phyloP scores from a whole-genome alignment of 768 basidiomycete species.

The Hericium rajendrae region DNA sequence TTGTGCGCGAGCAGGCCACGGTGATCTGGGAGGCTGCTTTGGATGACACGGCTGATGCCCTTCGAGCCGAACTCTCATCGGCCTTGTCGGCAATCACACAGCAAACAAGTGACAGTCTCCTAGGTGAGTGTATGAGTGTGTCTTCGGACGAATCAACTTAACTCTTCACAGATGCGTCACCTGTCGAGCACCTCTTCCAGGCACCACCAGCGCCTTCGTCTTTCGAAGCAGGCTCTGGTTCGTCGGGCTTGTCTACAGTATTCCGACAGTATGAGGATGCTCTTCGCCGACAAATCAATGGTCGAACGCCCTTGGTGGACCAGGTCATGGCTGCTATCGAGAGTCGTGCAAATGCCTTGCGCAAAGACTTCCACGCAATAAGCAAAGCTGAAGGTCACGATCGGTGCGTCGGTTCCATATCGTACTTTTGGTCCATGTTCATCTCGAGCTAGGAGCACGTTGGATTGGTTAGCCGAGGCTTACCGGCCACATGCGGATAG shows the following conservation, averaged over 20 bases:
- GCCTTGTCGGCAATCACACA: constrained; percentile 27
- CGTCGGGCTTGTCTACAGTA: constrained; percentile 28
- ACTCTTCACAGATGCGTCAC: constrained; percentile 35
- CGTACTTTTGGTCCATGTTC: not conserved
- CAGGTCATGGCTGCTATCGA: constrained; percentile 51
- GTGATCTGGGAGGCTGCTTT: constrained; percentile 51
- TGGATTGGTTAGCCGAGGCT: not conserved
- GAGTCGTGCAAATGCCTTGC: constrained; percentile 43
- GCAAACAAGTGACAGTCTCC: constrained; percentile 14
- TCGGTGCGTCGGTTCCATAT: constrained; percentile 27
- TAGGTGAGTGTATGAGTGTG: constrained; percentile 19
- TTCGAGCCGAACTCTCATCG: constrained; percentile 32
- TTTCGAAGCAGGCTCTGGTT: constrained; percentile 28
- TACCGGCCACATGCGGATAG: not conserved
- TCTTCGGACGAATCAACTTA: constrained; percentile 1
- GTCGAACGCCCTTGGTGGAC: constrained; percentile 55
- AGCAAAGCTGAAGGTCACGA: constrained; percentile 31
- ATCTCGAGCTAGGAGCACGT: not conserved
- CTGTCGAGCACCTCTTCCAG: constrained; percentile 47
- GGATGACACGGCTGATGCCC: constrained; percentile 32
- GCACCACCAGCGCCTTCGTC: constrained; percentile 38
- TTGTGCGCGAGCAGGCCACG: constrained; percentile 43
- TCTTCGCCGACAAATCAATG: constrained; percentile 53
- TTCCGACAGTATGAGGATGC: constrained; percentile 56
- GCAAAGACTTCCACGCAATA: constrained; percentile 48